A percentile compares a stretch with the other conserved stretches of the same genome.
Conservation (phyloP, 345 rosid species). For the Moringa oleifera region DNA sequence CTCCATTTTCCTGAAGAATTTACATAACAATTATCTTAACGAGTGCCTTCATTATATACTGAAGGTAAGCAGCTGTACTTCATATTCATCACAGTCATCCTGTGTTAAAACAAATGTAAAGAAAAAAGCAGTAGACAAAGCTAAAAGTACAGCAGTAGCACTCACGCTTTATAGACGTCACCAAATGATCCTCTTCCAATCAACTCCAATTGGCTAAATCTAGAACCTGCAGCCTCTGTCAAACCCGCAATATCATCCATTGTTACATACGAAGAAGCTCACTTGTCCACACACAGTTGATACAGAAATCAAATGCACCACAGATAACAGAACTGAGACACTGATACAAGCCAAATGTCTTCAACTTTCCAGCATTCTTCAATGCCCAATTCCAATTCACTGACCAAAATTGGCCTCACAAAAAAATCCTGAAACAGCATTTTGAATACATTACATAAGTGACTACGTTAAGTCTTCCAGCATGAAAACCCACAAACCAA, state of each 20-base stretch:
- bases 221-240: constrained; percentile 69
- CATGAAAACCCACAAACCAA: constrained; percentile 6
- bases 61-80: not conserved
- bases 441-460: constrained; percentile 9
- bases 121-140: constrained; percentile 8
- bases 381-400: constrained; percentile 12
- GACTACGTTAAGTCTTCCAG: not conserved
- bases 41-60: no score
- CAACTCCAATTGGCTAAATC: constrained; percentile 80
- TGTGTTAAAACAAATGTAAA: not conserved
- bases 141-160: constrained; percentile 10
- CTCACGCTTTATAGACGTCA: constrained; percentile 98
- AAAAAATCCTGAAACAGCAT: constrained; percentile 26
- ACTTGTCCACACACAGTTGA: constrained; percentile 16
- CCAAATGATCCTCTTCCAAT: constrained; percentile 98
- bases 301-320: constrained; percentile 7
- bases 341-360: constrained; percentile 8
- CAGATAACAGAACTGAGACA: constrained; percentile 8
- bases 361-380: constrained; percentile 19
- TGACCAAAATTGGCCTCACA: constrained; percentile 13
- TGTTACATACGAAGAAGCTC: constrained; percentile 17
- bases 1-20: no score
- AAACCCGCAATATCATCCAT: constrained; percentile 86
- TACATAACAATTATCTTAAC: no score
- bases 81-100: not conserved